phyloP scores from a whole-genome alignment of 1,284 basidiomycete species.

The Ustilago curta region DNA sequence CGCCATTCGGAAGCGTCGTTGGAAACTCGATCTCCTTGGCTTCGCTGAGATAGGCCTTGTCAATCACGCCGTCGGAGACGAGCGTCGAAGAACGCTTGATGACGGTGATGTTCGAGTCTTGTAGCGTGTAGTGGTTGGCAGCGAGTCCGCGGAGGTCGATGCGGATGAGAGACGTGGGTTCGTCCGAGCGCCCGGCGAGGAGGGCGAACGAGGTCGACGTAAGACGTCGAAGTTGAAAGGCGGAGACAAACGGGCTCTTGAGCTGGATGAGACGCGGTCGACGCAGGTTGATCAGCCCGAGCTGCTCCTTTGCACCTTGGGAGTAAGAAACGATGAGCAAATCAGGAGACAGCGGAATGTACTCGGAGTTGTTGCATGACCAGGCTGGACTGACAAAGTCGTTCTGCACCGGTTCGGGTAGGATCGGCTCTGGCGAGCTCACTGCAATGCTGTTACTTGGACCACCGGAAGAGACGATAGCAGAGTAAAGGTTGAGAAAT shows the following conservation, averaged over 20 bases:
- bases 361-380: constrained; percentile 71
- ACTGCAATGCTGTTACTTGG: background rate
- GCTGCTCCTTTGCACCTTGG: constrained; percentile 26
- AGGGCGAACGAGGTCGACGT: constrained; percentile 40
- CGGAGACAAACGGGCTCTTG: constrained; percentile 35
- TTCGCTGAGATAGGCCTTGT: constrained; percentile 36
- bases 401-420: constrained; percentile 72
- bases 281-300: constrained; percentile 50
- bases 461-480: constrained; percentile 50
- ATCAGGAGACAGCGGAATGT: constrained; percentile 43
- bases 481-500: constrained; percentile 77
- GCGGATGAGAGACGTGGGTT: constrained; percentile 40
- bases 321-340: constrained; percentile 44
- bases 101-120: constrained; percentile 27
- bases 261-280: constrained; percentile 38
- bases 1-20: constrained; percentile 53
- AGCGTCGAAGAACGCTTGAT: constrained; percentile 47
- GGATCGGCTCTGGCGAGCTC: constrained; percentile 61
- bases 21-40: constrained; percentile 59
- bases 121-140: constrained; percentile 14
- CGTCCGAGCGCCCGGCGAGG: constrained; percentile 30
- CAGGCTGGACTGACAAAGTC: constrained; percentile 77
- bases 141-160: constrained; percentile 40
- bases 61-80: constrained; percentile 36
- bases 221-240: constrained; percentile 38